phyloP scores from a whole-genome alignment of 345 rosid species.

The Moringa oleifera region DNA sequence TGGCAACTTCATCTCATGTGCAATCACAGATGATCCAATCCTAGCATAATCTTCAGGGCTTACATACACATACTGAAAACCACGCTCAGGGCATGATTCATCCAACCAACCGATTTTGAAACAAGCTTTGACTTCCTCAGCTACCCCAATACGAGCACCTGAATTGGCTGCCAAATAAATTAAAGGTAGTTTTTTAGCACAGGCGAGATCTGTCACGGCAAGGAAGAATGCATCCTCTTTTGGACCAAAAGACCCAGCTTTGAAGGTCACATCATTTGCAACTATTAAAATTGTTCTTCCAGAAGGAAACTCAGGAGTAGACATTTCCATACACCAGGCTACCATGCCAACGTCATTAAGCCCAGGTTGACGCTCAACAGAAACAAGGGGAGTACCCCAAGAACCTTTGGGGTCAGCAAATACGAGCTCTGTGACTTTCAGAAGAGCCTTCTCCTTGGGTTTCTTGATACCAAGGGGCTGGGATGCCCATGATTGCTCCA shows the following conservation, averaged over 20 bases:
- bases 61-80: conserved; percentile 86
- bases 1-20: conserved; percentile 74
- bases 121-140: conserved; percentile 89
- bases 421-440: conserved; percentile 69
- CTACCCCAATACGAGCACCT: conserved; percentile 96
- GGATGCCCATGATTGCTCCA: conserved; percentile 72
- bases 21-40: conserved; percentile 76
- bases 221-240: conserved; percentile 96
- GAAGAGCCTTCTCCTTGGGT: conserved; percentile 44
- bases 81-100: conserved; percentile 80
- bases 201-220: conserved; percentile 93
- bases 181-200: conserved; percentile 78
- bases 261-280: conserved; percentile 92
- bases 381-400: conserved; percentile 69
- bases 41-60: conserved; percentile 67
- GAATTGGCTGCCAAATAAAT: conserved; percentile 98
- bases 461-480: conserved; percentile 44
- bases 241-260: conserved; percentile 98
- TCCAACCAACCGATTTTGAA: conserved; percentile 96
- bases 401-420: conserved; percentile 60
- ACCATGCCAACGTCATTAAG: conserved; percentile 95
- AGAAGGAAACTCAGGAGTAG: conserved; percentile 88
- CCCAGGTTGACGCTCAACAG: conserved; percentile 60
- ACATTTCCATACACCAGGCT: conserved; percentile 93
- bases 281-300: conserved; percentile 82